A percentile compares a stretch with the other conserved stretches of the same genome.
These are phyloP conservation scores for Penicillium sp. DNA, from an alignment of 2,329 filamentous ascomycete genomes.

Conservation along the genomic window DNA sequence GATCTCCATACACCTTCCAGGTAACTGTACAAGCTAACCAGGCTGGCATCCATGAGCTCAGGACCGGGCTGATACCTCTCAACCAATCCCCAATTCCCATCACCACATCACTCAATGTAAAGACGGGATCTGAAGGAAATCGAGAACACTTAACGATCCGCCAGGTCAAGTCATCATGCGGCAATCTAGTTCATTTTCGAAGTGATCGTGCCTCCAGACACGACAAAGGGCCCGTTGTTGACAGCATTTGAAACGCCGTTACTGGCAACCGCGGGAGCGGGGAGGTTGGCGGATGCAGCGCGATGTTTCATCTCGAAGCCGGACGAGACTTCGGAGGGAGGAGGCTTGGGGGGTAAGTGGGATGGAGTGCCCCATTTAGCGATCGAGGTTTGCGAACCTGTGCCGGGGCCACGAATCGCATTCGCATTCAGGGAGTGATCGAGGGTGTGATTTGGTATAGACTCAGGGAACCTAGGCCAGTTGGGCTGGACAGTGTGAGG, in stretches of 20 bases:
- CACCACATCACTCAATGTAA: not conserved
- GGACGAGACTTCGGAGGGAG: conserved; percentile 48
- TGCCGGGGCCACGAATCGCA: conserved; percentile 22
- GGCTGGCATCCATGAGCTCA: not conserved
- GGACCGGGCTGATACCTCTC: not conserved
- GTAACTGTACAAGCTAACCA: conserved; percentile 12
- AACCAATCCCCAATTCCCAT: not conserved
- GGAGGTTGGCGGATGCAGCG: conserved; percentile 20
- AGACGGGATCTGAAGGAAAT: not conserved
- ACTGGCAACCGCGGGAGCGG: conserved; percentile 24
- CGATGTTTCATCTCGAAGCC: conserved; percentile 44
- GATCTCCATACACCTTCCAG: conserved; percentile 11
- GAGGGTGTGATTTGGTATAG: conserved; percentile 20
- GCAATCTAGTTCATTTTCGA: conserved; percentile 30
- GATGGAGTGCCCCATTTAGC: conserved; percentile 54
- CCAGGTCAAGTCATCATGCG: not conserved
- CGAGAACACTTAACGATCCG: not conserved
- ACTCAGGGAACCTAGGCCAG: conserved; percentile 32
- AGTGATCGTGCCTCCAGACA: conserved; percentile 37
- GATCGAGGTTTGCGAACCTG: conserved; percentile 41
- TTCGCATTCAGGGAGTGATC: conserved; percentile 21
- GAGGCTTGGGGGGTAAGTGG: conserved; percentile 53
- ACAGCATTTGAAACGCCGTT: conserved; percentile 21
- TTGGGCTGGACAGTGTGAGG: conserved; percentile 25
- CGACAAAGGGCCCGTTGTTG: conserved; percentile 41